phyloP scores from a whole-genome alignment of 2,329 filamentous ascomycete species.

The Fusarium praegraminearum region DNA sequence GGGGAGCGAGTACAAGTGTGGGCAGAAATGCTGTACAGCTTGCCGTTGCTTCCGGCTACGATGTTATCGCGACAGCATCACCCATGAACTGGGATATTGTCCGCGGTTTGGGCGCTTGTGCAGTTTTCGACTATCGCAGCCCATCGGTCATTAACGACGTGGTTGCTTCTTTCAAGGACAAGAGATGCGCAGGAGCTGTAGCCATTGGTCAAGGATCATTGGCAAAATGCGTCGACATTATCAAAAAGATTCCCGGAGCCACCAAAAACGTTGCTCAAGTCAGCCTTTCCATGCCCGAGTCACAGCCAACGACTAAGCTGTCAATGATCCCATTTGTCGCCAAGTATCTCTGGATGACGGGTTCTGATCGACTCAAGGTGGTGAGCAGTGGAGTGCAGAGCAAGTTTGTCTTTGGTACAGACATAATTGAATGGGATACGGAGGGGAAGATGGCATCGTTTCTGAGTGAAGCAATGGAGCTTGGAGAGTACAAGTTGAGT shows the following conservation, averaged over 20 bases:
- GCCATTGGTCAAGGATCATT: slow-evolving; percentile 7
- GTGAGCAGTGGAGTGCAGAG: background rate
- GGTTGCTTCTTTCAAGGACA: background rate
- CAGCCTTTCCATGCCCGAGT: background rate
- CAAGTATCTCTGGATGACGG: slow-evolving; percentile 12
- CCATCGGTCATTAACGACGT: background rate
- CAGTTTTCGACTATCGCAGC: slow-evolving; percentile 2
- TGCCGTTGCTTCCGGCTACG: slow-evolving; percentile 3
- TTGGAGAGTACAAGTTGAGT: background rate
- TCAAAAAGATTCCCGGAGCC: background rate
- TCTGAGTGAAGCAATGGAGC: background rate
- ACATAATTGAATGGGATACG: background rate
- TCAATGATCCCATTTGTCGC: slow-evolving; percentile 13
- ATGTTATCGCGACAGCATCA: slow-evolving; percentile 3
- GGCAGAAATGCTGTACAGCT: slow-evolving; percentile 7
- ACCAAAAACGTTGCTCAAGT: slow-evolving; percentile 1
- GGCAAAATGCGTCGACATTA: slow-evolving; percentile 4
- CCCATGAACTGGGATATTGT: background rate
- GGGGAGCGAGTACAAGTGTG: slow-evolving; percentile 13
- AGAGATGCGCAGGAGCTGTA: background rate
- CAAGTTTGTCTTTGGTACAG: slow-evolving; percentile 17
- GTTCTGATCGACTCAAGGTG: slow-evolving; percentile 1
- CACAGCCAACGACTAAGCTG: background rate
- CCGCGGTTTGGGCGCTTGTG: background rate
- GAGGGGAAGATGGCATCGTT: background rate